Base-by-base conservation (phyloP, 352 stramenopile species). In the Globisporangium echinulatum region DNA sequence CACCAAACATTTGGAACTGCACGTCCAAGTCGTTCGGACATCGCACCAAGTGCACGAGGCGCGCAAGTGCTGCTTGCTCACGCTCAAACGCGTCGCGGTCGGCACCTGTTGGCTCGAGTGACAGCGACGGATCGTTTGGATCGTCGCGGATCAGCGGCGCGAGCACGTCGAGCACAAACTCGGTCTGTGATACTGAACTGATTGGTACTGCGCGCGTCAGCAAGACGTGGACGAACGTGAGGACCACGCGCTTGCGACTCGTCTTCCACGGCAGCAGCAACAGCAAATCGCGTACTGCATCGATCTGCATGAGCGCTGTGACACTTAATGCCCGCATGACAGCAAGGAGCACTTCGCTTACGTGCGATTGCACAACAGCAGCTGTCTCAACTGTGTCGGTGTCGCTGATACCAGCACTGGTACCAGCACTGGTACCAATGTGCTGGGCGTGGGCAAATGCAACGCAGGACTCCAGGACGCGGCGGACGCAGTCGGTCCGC, bases 21-120 rank as follows among this genome's bases (percentile, higher is more conserved):
- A 71, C 59, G 17, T 87, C 71, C 7, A 88, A 48, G 72, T 82
- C 79, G 80, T 87, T 52, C 70, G 25, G 25, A 33, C 94, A 72
- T 82, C 79, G 19, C 19, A 99, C 74, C n/a, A 98, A 64, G 64
- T 99, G 92, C 15, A 99, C 69, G 6, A 99, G 63, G 57, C 97
- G 97, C 14, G 94, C 90, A 25, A 99, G 77, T 13, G 96, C 72
- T 15, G 87, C 71, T 63, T 98, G 90, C 62, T 99, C 95, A 39
- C 77, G 57, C 65, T 90, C 87, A 64, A 94, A 89, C 5, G 72
- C 76, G 67, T 86, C 64, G 46, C 74, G 67, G 3, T 65, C 42
- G 6, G 59, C 39, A 13, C 52, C 58, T 6, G 58, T 40, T 33
- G 70, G 56, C 8, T 74, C 66, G 11, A 52, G 64, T 6, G 63